Evolutionary conservation across 805 yeast species (phyloP), one percentile per base, ranked within the genome.

Genomic region (Kluyveromyces starmeri): DNA sequence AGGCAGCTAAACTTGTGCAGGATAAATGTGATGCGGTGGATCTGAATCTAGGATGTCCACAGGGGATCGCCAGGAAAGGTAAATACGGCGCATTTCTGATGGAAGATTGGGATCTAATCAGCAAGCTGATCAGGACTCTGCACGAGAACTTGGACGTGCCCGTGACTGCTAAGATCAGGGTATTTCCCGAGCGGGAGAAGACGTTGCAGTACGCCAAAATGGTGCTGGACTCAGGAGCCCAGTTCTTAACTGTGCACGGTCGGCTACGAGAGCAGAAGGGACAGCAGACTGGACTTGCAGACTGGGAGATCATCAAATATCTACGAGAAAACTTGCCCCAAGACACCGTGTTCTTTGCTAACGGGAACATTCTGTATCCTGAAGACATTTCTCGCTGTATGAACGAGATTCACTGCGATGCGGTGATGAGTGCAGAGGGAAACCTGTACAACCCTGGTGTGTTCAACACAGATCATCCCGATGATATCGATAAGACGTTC

Each of bases 241-340:
- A 88, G 60, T 83, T 89, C 56, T 64, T 92, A 24, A 86, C 96
- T 1, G 82, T 92, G 7, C 99, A 92, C 58, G 97, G 97, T 2
- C 72, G 98, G 47, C 80, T 96, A 1, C 70, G 99, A 44, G 98
- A 89, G 38, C 89, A 86, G 94, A 92, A 92, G 59, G 99, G 98
- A 5, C 97, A 89, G 56, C 72, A 74, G 39, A 89, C 98, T 0
- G 98, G 98, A 0, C 62, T 92, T 32, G 97, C 99, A 1, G 88
- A 92, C 60, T 89, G 98, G 97, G 69, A 74, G 20, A 68, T 78
- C 18, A 70, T 92, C 39, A 72, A 67, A 45, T 84, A 75, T 51
- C 53, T 92, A 26, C 66, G 92, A 38, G 94, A 86, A 19, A 79
- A 83, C 43, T 63, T 92, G 30, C 82, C 89, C 0, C 43, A 51